phyloP scores from a whole-genome alignment of 2,329 filamentous ascomycete genomes.

The Leptosphaerulina australis region DNA sequence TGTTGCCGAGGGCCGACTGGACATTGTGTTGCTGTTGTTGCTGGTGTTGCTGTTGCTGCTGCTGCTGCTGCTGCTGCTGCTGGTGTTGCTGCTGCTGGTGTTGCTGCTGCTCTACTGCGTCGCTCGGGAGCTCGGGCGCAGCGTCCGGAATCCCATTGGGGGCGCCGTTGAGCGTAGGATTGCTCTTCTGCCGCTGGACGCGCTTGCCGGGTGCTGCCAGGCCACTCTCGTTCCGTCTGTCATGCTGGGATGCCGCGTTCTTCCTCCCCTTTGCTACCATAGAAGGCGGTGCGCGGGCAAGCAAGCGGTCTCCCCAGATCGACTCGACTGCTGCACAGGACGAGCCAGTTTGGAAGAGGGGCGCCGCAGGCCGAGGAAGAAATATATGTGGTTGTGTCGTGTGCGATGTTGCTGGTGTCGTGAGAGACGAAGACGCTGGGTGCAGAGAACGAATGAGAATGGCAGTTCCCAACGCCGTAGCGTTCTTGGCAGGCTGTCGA shows the following conservation, averaged over 20 bases:
- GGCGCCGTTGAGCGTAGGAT: slow-evolving; percentile 53
- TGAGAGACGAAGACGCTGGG: slow-evolving; percentile 5
- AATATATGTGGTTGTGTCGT: slow-evolving; percentile 25
- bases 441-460: slow-evolving; percentile 19
- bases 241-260: slow-evolving; percentile 55
- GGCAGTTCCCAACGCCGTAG: slow-evolving; percentile 3
- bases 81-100: slow-evolving; percentile 11
- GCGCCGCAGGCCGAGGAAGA: slow-evolving; percentile 38
- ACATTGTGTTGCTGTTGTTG: slow-evolving; percentile 32
- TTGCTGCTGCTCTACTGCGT: slow-evolving; percentile 14
- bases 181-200: slow-evolving; percentile 57
- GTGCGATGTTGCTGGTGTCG: slow-evolving; percentile 25
- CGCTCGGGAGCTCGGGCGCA: slow-evolving; percentile 31
- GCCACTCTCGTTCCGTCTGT: slow-evolving; percentile 81
- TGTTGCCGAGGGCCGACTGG: slow-evolving; percentile 12
- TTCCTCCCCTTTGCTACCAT: slow-evolving; percentile 58
- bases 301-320: slow-evolving; percentile 45
- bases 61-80: not conserved
- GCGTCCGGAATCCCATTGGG: slow-evolving; percentile 50
- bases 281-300: slow-evolving; percentile 41
- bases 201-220: slow-evolving; percentile 79
- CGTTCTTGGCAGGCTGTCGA: slow-evolving; percentile 6
- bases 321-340: slow-evolving; percentile 52
- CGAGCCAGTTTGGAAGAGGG: slow-evolving; percentile 53
- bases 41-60: not conserved